phyloP scores from a whole-genome alignment of 192 early-diverging fungal genomes.

The Entomortierella lignicola region DNA sequence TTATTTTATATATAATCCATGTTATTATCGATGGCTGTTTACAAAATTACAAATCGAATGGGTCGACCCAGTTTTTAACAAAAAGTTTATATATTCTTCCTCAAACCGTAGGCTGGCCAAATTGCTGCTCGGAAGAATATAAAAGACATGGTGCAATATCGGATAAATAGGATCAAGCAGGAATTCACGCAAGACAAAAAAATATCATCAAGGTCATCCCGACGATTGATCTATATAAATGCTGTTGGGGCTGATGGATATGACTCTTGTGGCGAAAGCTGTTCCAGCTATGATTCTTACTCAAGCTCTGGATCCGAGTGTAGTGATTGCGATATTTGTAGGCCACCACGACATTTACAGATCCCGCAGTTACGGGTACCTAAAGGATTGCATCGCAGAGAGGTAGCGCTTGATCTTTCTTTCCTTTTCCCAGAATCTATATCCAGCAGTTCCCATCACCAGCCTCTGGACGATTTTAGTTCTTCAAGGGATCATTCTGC shows the following conservation, averaged over 20 bases:
- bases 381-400: slow-evolving; percentile 22
- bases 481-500: neutral
- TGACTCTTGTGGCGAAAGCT: slow-evolving; percentile 31
- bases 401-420: slow-evolving; percentile 27
- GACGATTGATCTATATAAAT: slow-evolving; percentile 5
- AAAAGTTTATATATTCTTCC: neutral
- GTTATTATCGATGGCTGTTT: neutral
- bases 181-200: slow-evolving; percentile 26
- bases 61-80: too few species aligned
- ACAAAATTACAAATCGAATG: neutral
- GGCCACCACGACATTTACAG: neutral
- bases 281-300: slow-evolving; percentile 52
- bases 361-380: neutral
- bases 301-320: slow-evolving; percentile 46
- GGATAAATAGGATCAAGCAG: slow-evolving; percentile 34
- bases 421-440: slow-evolving; percentile 30
- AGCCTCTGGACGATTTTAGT: neutral
- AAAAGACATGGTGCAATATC: slow-evolving; percentile 36
- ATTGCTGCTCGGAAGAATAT: slow-evolving; percentile 15
- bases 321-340: slow-evolving; percentile 48
- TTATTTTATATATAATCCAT: neutral
- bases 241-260: slow-evolving; percentile 1
- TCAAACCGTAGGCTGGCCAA: slow-evolving; percentile 13
- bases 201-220: neutral
- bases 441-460: neutral